Evolutionary conservation across 2,329 filamentous ascomycete species (phyloP), one percentile per base, ranked within the genome.

Genomic region (Colletotrichum viniferum): DNA sequence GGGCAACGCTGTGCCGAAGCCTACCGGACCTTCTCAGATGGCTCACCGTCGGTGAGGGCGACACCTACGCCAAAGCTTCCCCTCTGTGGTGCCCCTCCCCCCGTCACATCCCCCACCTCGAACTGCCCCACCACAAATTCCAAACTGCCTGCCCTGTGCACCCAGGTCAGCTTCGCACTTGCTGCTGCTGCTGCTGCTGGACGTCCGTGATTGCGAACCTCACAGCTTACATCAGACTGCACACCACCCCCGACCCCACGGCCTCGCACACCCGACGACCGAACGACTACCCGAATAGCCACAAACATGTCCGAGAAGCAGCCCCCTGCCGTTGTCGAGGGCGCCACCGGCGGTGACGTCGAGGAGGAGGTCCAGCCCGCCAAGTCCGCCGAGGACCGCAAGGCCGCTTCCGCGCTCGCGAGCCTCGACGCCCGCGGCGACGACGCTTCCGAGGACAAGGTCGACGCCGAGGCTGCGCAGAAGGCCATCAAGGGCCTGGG

Each of bases 371-470:
- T 88, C 78, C 78, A 84, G 36, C 84, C 86, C 72, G 89, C 90
- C 80, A 94, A 92, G 84, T 91, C 90, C 56, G 93, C 94, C 81
- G 94, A 95, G 84, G 94, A 95, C 85, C 92, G 93, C 84, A 95
- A 95, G 84, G 93, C 94, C 61, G 93, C 93, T 55, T 92, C 92
- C 8, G 94, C 94, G 34, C 90, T 96, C 75, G 93, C 93, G 63
- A 90, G 89, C 76, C 92, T 96, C 78, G 94, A 95, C 81, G 83
- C 86, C 58, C 82, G 84, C 48, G 87, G 86, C 73, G 86, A 87
- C 71, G 87, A 90, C 34, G 86, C 88, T 60, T 80, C 82, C 38
- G 81, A 84, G 21, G 81, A 84, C 4, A 84, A 86, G 62, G 90
- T 94, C 78, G 94, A 96, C 82, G 86, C 91, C 68, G 93, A 93